phyloP scores from a whole-genome alignment of 371 early-diverging fungal species.

The Actinomortierella ambigua region DNA sequence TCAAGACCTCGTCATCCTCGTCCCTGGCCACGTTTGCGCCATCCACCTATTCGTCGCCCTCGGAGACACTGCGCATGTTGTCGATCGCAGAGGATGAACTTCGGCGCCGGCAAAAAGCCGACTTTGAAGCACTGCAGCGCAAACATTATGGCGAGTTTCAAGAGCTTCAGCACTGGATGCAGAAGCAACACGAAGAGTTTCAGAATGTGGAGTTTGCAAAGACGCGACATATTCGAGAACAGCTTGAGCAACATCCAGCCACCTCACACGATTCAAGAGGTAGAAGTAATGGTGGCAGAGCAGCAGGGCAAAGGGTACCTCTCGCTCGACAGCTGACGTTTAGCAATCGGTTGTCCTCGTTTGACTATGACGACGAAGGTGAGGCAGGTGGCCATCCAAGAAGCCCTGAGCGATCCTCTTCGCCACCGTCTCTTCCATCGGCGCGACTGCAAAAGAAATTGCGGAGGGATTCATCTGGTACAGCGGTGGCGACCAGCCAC shows the following conservation, averaged over 20 bases:
- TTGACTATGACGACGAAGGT: neutral
- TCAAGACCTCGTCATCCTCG: too few relatives aligned
- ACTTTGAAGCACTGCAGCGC: constrained; percentile 40
- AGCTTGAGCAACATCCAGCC: constrained; percentile 8
- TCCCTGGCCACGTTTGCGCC: too few relatives aligned
- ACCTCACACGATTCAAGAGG: too few relatives aligned
- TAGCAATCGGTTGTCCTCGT: neutral
- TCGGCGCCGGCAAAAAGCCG: constrained; percentile 28
- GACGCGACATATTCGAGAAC: constrained; percentile 17
- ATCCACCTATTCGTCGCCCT: too few relatives aligned
- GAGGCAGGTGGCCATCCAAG: neutral
- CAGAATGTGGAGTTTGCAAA: constrained; percentile 24
- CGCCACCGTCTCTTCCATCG: neutral
- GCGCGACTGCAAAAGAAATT: neutral
- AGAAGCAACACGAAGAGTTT: constrained; percentile 25
- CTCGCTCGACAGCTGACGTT: too few relatives aligned
- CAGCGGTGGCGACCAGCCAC: too few relatives aligned
- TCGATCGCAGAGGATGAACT: constrained; percentile 14
- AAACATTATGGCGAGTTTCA: constrained; percentile 35
- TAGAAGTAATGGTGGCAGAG: too few relatives aligned
- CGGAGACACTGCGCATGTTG: too few relatives aligned
- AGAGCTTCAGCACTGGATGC: constrained; percentile 16
- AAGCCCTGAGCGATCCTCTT: neutral
- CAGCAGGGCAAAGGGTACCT: too few relatives aligned
- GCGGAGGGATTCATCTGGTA: too few relatives aligned